Conservation (phyloP, 2,329 filamentous ascomycete species). For the Mycocentrospora acerina region DNA sequence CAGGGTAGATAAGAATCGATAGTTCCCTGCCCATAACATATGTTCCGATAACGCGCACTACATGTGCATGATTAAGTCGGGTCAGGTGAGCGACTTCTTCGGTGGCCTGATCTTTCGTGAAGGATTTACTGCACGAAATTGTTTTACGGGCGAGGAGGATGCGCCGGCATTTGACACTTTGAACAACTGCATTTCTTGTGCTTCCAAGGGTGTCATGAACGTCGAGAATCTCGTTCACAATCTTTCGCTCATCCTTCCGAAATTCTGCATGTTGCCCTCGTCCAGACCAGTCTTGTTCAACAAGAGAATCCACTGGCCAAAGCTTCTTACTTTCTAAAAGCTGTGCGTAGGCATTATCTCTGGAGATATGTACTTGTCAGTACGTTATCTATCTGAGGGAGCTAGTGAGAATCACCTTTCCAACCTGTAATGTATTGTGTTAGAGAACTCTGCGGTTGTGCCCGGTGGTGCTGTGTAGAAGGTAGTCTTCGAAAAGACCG, state of each 20-base stretch:
- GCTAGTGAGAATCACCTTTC: too few relatives aligned
- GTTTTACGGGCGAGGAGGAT: constrained; percentile 24
- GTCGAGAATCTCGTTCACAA: constrained; percentile 3
- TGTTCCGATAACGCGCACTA: constrained; percentile 20
- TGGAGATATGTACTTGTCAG: background rate
- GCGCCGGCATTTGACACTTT: constrained; percentile 15
- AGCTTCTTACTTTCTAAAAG: background rate
- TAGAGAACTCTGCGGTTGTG: too few relatives aligned
- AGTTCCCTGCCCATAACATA: constrained; percentile 5
- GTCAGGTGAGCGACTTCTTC: constrained; percentile 22
- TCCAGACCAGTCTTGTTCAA: constrained; percentile 7
- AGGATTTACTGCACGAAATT: constrained; percentile 9
- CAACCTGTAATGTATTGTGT: too few relatives aligned
- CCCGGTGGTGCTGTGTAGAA: too few relatives aligned
- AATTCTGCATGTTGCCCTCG: constrained; percentile 12
- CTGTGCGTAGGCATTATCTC: background rate
- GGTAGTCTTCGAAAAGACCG: too few relatives aligned
- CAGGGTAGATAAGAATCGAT: constrained; percentile 23
- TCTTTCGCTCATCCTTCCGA: background rate
- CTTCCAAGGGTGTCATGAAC: constrained; percentile 9
- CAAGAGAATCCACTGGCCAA: background rate
- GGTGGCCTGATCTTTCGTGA: constrained; percentile 19
- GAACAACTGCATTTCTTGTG: constrained; percentile 12
- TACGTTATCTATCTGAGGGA: too few relatives aligned
- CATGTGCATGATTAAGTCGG: constrained; percentile 16